Evolutionary conservation across 306 rosid species (phyloP).

Genomic region (Albizia julibrissin): DNA sequence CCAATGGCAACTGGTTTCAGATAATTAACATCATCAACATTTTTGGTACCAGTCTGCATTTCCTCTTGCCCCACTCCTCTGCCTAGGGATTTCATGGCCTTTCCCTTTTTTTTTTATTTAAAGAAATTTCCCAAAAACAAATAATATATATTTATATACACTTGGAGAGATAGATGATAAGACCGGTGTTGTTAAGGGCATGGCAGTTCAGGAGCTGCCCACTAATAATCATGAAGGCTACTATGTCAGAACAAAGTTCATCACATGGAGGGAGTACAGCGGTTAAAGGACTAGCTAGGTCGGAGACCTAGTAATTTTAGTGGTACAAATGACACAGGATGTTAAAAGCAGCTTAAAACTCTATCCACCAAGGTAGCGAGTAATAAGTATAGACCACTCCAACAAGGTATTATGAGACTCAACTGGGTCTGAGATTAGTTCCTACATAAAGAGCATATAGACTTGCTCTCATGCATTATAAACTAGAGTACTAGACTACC

Average conservation of each 20-base stretch:
- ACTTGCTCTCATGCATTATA: not conserved
- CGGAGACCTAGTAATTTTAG: not conserved
- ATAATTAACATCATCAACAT: not conserved
- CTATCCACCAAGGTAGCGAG: not conserved
- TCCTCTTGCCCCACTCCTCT: not conserved
- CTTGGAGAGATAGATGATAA: not conserved
- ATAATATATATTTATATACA: no score
- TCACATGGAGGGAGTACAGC: not conserved
- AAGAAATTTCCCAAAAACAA: not conserved
- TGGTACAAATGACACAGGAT: not conserved
- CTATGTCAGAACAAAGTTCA: not conserved
- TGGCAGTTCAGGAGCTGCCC: not conserved
- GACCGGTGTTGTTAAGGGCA: not conserved
- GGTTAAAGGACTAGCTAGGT: not conserved
- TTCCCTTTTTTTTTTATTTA: not conserved
- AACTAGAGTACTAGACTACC: not conserved
- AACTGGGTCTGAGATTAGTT: not conserved
- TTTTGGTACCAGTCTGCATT: not conserved
- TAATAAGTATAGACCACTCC: not conserved
- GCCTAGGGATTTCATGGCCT: not conserved
- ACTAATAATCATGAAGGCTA: not conserved
- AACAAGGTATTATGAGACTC: not conserved
- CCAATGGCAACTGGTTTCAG: not conserved
- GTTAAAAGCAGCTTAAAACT: not conserved
- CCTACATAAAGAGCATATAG: not conserved